Percentiles rank a stretch among this genome's conserved stretches.
phyloP scores from a whole-genome alignment of 2,329 filamentous ascomycete species.

The Diaporthe ampelina region DNA sequence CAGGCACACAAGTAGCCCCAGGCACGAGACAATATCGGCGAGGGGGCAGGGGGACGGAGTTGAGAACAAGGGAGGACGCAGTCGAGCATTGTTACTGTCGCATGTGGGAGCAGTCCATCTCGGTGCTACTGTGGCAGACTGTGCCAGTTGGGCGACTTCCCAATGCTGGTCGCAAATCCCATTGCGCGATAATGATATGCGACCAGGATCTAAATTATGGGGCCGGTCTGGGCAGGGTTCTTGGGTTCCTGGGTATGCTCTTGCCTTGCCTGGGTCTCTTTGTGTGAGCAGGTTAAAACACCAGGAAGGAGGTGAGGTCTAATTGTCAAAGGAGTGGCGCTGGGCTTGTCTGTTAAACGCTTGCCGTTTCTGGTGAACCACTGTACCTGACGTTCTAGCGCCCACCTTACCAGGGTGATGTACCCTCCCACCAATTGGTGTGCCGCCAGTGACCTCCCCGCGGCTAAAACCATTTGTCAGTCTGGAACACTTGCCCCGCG shows the following conservation, averaged over 20 bases:
- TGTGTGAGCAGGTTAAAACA: not conserved
- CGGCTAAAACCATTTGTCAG: conserved; percentile 20
- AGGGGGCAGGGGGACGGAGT: not conserved
- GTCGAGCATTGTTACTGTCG: conserved; percentile 19
- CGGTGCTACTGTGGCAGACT: not conserved
- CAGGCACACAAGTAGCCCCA: too few relatives aligned
- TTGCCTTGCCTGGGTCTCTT: not conserved
- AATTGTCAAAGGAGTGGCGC: not conserved
- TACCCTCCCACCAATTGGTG: not conserved
- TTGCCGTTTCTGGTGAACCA: conserved; percentile 39
- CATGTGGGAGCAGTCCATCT: conserved; percentile 15
- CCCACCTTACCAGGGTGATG: not conserved
- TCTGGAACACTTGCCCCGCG: conserved; percentile 31
- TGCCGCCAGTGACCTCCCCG: not conserved
- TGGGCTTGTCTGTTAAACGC: conserved; percentile 31
- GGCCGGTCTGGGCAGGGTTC: not conserved
- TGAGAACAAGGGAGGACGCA: conserved; percentile 11
- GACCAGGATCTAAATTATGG: conserved; percentile 23
- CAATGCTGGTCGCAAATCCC: conserved; percentile 22
- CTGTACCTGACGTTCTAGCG: conserved; percentile 30
- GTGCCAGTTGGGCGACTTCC: not conserved
- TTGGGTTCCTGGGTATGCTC: not conserved
- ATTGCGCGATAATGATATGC: conserved; percentile 28
- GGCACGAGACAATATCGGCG: conserved; percentile 1
- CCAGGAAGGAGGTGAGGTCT: conserved; percentile 33